Conservation (phyloP, 371 early-diverging fungal genomes). For the Haplosporangium sp. region DNA sequence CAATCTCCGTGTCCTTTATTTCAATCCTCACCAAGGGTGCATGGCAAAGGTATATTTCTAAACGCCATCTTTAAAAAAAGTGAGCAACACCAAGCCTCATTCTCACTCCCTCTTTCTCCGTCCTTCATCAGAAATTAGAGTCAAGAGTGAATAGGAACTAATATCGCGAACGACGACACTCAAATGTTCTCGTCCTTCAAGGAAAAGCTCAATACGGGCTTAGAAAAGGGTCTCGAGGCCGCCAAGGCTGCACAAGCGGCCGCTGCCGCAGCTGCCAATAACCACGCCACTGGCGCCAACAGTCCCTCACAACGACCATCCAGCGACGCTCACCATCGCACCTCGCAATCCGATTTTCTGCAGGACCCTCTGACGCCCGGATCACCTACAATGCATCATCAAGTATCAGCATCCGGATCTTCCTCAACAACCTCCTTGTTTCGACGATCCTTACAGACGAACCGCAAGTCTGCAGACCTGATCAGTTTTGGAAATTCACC, state of each 20-base stretch:
- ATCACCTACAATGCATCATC: constrained; percentile 13
- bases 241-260: constrained; percentile 39
- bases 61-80: no score
- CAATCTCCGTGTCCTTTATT: no score
- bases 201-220: constrained; percentile 53
- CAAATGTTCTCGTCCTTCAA: constrained; percentile 52
- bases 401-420: constrained; percentile 2
- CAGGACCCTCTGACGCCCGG: constrained; percentile 19
- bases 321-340: constrained; percentile 6
- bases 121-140: not conserved
- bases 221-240: constrained; percentile 44
- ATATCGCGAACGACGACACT: not conserved
- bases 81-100: no score
- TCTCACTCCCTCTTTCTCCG: not conserved
- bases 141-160: no score
- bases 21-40: no score
- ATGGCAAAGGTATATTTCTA: no score
- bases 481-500: constrained; percentile 42
- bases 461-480: constrained; percentile 39
- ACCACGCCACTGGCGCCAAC: constrained; percentile 13
- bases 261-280: constrained; percentile 19
- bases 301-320: constrained; percentile 33
- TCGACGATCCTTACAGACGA: constrained; percentile 32
- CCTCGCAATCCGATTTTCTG: constrained; percentile 9
- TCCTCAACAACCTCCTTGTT: constrained; percentile 29